Base-by-base conservation (phyloP, 2,329 filamentous ascomycete genomes). In the Calonectria hongkongensis region DNA sequence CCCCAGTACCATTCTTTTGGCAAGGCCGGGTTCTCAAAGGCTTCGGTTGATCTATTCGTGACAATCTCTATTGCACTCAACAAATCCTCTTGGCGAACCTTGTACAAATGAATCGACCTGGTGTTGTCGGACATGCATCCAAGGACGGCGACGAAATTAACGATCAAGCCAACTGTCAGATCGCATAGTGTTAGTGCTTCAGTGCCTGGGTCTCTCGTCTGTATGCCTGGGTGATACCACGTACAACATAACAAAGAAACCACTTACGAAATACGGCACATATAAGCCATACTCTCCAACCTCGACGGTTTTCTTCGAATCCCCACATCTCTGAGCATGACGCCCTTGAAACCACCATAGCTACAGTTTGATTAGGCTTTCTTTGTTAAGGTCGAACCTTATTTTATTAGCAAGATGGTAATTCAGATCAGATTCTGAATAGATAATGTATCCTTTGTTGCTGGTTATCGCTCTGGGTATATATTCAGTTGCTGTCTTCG, bases 221-320 rank as follows among this genome's bases (percentile, higher is more conserved):
- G 13, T 16, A 12, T 10, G 9, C 13, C n/a, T 6, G 39, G 4
- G 2, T 4, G 51, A 36, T 66, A 21, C 10, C 21, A 47, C 43
- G 21, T 15, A 58, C 30, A 45, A 50, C 16, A 51, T 15, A 39
- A 12, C 5, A 43, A 36, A 13, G 27, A 21, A 18, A 27, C 8
- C n/a, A 74, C 72, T 65, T 66, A 74, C 74, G 65, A 65, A 75
- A 73, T 8, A 75, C 74, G 21, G 73, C 73, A 54, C 64, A 74
- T 62, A 75, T 69, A 25, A 75, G 68, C 74, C 74, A 75, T 39
- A 67, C 51, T 30, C 74, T 73, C 74, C 74, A 75, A 21, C 70
- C 73, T 10, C 74, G 65, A 2, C 70, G 73, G 43, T 65, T 75
- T 36, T 74, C 74, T 21, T 75, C 70, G 5, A 75, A 36, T 30